These are phyloP conservation scores for Abortiporus biennis DNA, from an alignment of 1,284 basidiomycete genomes.

Conservation along the genomic window DNA sequence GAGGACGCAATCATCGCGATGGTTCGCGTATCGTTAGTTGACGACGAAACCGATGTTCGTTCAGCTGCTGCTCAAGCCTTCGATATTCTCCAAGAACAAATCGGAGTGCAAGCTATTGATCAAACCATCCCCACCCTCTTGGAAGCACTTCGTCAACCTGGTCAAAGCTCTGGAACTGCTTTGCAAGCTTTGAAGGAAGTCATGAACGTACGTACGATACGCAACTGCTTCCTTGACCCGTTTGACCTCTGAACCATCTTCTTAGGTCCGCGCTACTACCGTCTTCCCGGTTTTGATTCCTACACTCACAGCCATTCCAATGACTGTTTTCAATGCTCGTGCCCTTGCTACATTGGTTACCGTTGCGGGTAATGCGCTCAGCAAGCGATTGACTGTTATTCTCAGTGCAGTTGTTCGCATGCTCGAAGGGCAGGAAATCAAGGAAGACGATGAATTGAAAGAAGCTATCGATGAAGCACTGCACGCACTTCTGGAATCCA, in stretches of 20 bases:
- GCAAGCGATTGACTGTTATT: conserved; percentile 74
- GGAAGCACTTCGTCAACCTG: conserved; percentile 88
- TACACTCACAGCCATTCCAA: conserved; percentile 84
- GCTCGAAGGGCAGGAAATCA: conserved; percentile 49
- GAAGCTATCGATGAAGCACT: conserved; percentile 76
- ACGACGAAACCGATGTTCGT: conserved; percentile 84
- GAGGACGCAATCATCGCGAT: conserved; percentile 88
- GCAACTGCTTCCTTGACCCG: not conserved
- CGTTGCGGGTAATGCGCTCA: conserved; percentile 89
- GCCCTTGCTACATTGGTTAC: conserved; percentile 88
- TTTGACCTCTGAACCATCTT: not conserved
- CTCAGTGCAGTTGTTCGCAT: conserved; percentile 73
- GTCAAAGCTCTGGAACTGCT: conserved; percentile 91
- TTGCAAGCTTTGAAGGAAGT: conserved; percentile 91
- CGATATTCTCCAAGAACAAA: conserved; percentile 86
- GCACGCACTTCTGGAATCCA: conserved; percentile 67
- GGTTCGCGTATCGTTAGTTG: conserved; percentile 84
- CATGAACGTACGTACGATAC: conserved; percentile 66
- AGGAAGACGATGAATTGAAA: conserved; percentile 66
- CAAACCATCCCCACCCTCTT: conserved; percentile 94
- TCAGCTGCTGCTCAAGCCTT: conserved; percentile 92
- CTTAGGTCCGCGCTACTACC: conserved; percentile 80
- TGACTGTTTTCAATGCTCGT: conserved; percentile 94
- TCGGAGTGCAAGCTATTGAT: conserved; percentile 91
- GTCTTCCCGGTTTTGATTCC: conserved; percentile 99